Conservation (phyloP, 1,284 basidiomycete genomes). For the Ganoderma leucocontextum region DNA sequence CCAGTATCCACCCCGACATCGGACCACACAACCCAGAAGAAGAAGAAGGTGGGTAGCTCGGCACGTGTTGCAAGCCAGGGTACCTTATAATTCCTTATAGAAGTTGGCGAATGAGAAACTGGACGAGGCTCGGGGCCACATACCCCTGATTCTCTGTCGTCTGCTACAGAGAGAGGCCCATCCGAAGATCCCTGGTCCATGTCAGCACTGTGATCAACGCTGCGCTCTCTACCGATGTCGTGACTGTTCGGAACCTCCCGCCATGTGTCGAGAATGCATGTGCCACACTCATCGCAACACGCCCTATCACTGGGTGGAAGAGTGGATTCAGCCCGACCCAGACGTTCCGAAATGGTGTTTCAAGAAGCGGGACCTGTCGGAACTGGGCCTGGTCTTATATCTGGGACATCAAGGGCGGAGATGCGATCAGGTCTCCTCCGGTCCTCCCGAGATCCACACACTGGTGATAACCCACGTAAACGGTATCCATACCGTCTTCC, state of each 20-base stretch:
- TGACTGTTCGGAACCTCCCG: background rate
- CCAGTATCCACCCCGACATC: too few relatives aligned
- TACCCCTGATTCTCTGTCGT: background rate
- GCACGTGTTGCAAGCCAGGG: too few relatives aligned
- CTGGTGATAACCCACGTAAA: background rate
- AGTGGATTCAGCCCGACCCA: background rate
- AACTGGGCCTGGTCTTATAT: background rate
- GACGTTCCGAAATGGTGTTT: background rate
- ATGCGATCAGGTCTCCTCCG: background rate
- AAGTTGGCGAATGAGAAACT: background rate
- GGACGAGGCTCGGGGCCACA: background rate
- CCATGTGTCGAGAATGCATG: background rate
- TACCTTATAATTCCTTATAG: too few relatives aligned
- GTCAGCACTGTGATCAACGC: background rate
- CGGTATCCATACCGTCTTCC: background rate
- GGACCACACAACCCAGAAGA: too few relatives aligned
- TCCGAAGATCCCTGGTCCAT: background rate
- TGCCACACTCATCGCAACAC: background rate
- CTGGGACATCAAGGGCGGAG: background rate
- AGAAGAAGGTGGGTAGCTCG: too few relatives aligned
- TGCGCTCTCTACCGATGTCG: background rate
- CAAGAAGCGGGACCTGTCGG: background rate
- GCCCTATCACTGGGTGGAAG: background rate
- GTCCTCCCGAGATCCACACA: background rate
- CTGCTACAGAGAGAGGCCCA: background rate